Conservation (phyloP, 306 rosid species). For the Castanea crenata region DNA sequence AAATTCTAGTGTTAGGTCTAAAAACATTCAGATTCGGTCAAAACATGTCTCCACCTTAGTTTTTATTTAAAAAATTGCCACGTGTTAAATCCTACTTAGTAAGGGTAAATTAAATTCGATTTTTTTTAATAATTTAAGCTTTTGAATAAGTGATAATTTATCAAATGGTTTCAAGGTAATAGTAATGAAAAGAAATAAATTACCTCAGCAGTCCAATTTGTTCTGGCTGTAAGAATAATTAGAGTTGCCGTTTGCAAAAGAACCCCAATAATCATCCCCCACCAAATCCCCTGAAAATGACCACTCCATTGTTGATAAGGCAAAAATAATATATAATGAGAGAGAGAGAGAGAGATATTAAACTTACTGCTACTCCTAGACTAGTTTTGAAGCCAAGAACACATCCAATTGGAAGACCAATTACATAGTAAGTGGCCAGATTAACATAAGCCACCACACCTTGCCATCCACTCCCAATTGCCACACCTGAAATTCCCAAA, state of each 20-base stretch:
- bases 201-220: slow-evolving; percentile 70
- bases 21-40: no score
- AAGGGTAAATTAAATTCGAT: no score
- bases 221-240: slow-evolving; percentile 53
- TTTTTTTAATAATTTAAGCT: no score
- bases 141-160: no score
- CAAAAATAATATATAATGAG: neutral
- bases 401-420: slow-evolving; percentile 74
- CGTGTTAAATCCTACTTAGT: no score
- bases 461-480: slow-evolving; percentile 90
- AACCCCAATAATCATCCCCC: slow-evolving; percentile 80
- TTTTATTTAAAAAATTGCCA: no score
- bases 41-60: no score
- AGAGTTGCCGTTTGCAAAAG: slow-evolving; percentile 58
- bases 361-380: slow-evolving; percentile 61
- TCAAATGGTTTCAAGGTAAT: neutral
- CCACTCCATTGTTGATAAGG: neutral
- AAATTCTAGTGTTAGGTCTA: no score
- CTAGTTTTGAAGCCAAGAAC: slow-evolving; percentile 60
- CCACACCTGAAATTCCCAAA: slow-evolving; percentile 48
- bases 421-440: slow-evolving; percentile 48
- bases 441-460: slow-evolving; percentile 70
- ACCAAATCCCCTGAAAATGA: slow-evolving; percentile 60
- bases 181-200: neutral
- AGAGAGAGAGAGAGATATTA: neutral